phyloP scores from a whole-genome alignment of 768 basidiomycete genomes.

The Hydnum rufescens region DNA sequence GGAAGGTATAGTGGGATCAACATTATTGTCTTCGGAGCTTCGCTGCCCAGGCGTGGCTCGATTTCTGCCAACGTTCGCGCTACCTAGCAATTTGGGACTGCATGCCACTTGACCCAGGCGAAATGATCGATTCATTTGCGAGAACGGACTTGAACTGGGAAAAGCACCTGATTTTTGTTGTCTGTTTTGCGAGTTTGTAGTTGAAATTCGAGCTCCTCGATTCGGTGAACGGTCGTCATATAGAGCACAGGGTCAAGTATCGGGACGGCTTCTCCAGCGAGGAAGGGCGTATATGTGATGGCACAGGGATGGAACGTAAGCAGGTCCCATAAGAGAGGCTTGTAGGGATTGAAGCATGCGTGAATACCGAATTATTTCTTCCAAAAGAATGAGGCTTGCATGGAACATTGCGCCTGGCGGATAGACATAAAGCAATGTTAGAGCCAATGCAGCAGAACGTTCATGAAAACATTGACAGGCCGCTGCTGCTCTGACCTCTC shows the following conservation, averaged over 20 bases:
- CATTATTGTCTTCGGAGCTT: background rate
- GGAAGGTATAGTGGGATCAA: background rate
- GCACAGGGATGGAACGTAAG: background rate
- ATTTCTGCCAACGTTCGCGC: slow-evolving; percentile 73
- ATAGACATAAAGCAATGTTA: slow-evolving; percentile 5
- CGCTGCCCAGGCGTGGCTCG: slow-evolving; percentile 60
- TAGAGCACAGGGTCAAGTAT: slow-evolving; percentile 18
- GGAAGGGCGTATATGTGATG: slow-evolving; percentile 14
- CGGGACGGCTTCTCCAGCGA: slow-evolving; percentile 29
- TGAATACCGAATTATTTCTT: background rate
- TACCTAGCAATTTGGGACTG: slow-evolving; percentile 68
- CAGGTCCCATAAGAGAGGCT: background rate
- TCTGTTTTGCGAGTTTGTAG: slow-evolving; percentile 39
- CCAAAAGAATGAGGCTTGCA: slow-evolving; percentile 14
- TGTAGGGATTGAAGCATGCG: background rate
- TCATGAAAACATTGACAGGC: background rate
- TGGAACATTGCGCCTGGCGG: slow-evolving; percentile 49
- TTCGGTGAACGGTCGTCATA: slow-evolving; percentile 12
- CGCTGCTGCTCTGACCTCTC: slow-evolving; percentile 30
- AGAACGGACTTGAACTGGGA: slow-evolving; percentile 2
- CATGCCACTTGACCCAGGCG: too few species aligned
- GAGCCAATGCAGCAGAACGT: background rate
- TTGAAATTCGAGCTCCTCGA: slow-evolving; percentile 69
- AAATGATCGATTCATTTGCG: slow-evolving; percentile 6
- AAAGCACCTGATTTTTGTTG: slow-evolving; percentile 58